Conservation (phyloP, 2,329 filamentous ascomycete genomes). For the Falciphora oryzae region DNA sequence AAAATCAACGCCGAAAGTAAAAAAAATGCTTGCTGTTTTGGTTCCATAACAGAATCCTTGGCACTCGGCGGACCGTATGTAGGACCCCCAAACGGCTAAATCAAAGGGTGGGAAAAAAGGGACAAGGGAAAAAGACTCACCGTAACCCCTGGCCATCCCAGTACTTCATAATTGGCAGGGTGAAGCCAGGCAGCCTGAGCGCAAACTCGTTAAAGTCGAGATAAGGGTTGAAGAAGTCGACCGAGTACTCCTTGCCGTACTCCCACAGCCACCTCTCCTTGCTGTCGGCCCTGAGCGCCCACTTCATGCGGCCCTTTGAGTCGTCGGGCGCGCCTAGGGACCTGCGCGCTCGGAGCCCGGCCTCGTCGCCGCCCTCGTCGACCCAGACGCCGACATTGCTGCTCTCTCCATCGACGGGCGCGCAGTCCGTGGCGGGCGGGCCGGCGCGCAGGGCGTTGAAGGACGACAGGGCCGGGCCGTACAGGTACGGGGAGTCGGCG, state of each 20-base stretch:
- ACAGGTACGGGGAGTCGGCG: slow-evolving; percentile 78
- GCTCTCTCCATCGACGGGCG: slow-evolving; percentile 37
- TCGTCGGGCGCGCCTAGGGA: slow-evolving; percentile 45
- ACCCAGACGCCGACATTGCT: slow-evolving; percentile 43
- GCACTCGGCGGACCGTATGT: neutral
- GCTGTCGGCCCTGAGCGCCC: slow-evolving; percentile 44
- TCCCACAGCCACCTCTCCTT: slow-evolving; percentile 51
- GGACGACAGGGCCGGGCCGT: slow-evolving; percentile 72
- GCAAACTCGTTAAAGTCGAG: slow-evolving; percentile 75
- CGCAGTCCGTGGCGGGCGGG: slow-evolving; percentile 38
- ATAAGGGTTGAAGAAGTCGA: slow-evolving; percentile 85
- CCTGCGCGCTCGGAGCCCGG: slow-evolving; percentile 40
- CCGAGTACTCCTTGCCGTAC: slow-evolving; percentile 44
- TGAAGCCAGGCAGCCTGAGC: slow-evolving; percentile 66
- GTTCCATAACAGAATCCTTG: neutral
- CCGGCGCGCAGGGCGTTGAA: slow-evolving; percentile 75
- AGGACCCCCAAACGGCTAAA: neutral
- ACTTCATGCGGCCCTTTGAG: slow-evolving; percentile 51
- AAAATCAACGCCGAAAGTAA: slow-evolving; percentile 4
- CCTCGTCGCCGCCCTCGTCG: slow-evolving; percentile 56
- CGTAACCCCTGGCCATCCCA: slow-evolving; percentile 74
- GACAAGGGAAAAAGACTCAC: slow-evolving; percentile 39
- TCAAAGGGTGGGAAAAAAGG: slow-evolving; percentile 1
- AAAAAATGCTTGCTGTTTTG: neutral
- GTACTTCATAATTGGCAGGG: slow-evolving; percentile 66